phyloP scores from a whole-genome alignment of 2,329 filamentous ascomycete species.

The Pseudogymnoascus sp. region DNA sequence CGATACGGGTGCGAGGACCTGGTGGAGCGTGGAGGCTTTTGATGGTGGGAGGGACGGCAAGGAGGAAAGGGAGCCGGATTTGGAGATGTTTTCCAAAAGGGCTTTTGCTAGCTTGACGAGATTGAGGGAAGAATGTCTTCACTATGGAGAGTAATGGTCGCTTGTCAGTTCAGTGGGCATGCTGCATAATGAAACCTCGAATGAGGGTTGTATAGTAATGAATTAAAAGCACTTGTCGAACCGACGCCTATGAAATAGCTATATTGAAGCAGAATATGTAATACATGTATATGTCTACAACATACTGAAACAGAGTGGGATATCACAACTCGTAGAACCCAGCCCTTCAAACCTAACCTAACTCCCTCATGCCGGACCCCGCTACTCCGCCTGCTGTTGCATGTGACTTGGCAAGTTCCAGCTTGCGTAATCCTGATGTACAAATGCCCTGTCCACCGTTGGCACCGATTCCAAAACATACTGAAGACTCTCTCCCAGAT shows the following conservation, averaged over 20 bases:
- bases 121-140: not conserved
- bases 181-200: not conserved
- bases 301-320: not conserved
- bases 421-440: constrained; percentile 32
- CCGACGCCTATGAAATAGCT: not conserved
- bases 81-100: constrained; percentile 40
- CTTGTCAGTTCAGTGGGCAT: not conserved
- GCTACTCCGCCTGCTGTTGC: constrained; percentile 23
- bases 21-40: constrained; percentile 64
- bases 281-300: not conserved
- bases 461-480: constrained; percentile 48
- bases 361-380: not conserved
- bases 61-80: constrained; percentile 40
- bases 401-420: constrained; percentile 30
- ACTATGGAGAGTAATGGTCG: not conserved
- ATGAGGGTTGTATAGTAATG: not conserved
- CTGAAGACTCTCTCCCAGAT: constrained; percentile 55
- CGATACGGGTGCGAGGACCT: constrained; percentile 54
- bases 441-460: constrained; percentile 33
- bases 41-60: constrained; percentile 49
- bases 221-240: not conserved
- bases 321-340: not conserved
- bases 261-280: not conserved
- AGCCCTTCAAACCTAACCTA: not conserved
- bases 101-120: constrained; percentile 33